phyloP scores from a whole-genome alignment of 208 protist genomes.

The Crithidia fasciculata region DNA sequence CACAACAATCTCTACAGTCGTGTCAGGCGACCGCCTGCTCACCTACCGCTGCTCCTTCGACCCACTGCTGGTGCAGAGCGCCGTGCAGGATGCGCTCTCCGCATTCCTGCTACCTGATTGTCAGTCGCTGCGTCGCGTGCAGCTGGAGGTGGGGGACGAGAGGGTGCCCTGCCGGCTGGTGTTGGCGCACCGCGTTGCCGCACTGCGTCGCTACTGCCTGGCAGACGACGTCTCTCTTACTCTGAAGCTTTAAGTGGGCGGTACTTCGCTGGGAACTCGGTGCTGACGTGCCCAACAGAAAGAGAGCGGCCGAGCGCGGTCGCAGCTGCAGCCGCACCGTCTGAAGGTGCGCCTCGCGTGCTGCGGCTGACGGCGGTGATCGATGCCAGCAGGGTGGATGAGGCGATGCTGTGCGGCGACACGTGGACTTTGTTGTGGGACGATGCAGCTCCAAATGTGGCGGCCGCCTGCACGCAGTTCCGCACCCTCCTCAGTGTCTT shows the following conservation, averaged over 20 bases:
- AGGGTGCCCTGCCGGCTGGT: constrained; percentile 22
- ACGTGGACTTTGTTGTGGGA: constrained; percentile 49
- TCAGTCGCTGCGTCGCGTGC: constrained; percentile 11
- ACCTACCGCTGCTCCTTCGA: constrained; percentile 51
- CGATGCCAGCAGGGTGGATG: constrained; percentile 38
- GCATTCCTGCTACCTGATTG: constrained; percentile 24
- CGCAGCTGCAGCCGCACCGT: neutral
- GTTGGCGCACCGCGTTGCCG: constrained; percentile 11
- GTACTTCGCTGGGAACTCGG: neutral
- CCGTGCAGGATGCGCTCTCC: constrained; percentile 43
- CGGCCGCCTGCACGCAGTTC: constrained; percentile 1
- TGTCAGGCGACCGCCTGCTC: neutral
- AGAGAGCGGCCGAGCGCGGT: neutral
- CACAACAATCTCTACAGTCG: constrained; percentile 32
- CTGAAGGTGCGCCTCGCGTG: neutral
- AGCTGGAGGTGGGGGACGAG: constrained; percentile 15
- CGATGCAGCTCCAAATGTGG: neutral
- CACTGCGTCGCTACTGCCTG: constrained; percentile 1
- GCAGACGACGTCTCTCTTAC: neutral
- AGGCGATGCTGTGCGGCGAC: constrained; percentile 58
- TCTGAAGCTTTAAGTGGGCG: neutral
- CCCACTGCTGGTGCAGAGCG: constrained; percentile 38
- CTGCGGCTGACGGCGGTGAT: constrained; percentile 43
- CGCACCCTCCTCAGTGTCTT: constrained; percentile 16
- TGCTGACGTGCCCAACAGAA: neutral